phyloP scores from a whole-genome alignment of 139 green algal genomes.

The Penium margaritaceum region DNA sequence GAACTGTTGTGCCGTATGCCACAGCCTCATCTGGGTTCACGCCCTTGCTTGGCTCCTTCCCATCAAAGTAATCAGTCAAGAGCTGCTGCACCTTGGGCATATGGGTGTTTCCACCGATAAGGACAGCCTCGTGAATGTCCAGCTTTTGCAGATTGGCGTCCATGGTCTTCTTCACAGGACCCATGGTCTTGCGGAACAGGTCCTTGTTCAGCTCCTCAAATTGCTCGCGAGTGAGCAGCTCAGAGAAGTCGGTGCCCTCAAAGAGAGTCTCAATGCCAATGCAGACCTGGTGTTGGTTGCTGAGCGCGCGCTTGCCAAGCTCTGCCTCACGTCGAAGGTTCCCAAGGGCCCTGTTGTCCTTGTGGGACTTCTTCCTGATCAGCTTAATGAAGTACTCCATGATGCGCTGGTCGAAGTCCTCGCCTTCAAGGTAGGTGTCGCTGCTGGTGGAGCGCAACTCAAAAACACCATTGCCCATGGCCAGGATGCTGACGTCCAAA shows the following conservation, averaged over 20 bases:
- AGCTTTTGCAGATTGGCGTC: conserved; percentile 79
- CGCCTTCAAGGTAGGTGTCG: too few species aligned
- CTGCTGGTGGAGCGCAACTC: background rate
- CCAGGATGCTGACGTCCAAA: background rate
- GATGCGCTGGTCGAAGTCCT: conserved; percentile 95
- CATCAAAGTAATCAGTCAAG: conserved; percentile 71
- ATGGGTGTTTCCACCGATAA: conserved; percentile 82
- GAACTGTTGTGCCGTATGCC: conserved; percentile 51
- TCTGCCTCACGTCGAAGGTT: conserved; percentile 91
- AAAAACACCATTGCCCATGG: too few species aligned
- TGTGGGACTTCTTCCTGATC: conserved; percentile 90
- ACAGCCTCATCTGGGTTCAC: conserved; percentile 62
- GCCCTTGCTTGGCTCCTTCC: conserved; percentile 56
- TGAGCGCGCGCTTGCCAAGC: conserved; percentile 92
- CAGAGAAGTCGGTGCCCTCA: conserved; percentile 87
- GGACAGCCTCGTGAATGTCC: conserved; percentile 80
- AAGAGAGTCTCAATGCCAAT: conserved; percentile 91
- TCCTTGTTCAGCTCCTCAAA: conserved; percentile 98
- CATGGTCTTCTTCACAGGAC: conserved; percentile 85
- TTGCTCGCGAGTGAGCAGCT: conserved; percentile 87
- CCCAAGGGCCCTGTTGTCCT: conserved; percentile 81
- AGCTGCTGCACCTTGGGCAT: conserved; percentile 72
- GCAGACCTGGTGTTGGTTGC: conserved; percentile 83
- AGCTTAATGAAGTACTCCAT: conserved; percentile 99
- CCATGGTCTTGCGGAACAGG: conserved; percentile 93